Percentiles rank a stretch among this genome's conserved stretches.
Evolutionary conservation across 75 land plant genomes (phyloP).

Genomic region (Sequoiadendron giganteum): DNA sequence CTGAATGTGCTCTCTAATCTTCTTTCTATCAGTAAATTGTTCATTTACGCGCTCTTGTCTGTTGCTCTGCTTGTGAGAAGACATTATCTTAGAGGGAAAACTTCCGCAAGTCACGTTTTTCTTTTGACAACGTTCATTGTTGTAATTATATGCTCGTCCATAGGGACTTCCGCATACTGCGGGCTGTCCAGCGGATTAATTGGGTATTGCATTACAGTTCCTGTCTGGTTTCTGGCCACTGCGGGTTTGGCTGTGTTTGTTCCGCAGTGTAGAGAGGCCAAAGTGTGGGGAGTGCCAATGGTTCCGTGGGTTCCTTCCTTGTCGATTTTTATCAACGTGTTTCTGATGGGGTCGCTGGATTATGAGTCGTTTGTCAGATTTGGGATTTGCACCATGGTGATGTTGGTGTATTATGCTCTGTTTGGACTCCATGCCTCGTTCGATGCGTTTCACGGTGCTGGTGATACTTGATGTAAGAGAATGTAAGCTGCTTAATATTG

Average conservation of each 20-base stretch:
- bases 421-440: constrained; percentile 76
- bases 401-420: constrained; percentile 62
- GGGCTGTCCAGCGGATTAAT: constrained; percentile 30
- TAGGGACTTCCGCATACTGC: constrained; percentile 51
- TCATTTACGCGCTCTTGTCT: constrained; percentile 78
- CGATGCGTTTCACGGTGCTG: constrained; percentile 31
- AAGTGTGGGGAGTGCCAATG: constrained; percentile 73
- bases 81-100: constrained; percentile 47
- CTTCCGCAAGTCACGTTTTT: constrained; percentile 10
- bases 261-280: constrained; percentile 41
- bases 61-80: constrained; percentile 71
- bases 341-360: constrained; percentile 59
- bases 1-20: constrained; percentile 69
- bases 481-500: no score
- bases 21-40: constrained; percentile 70
- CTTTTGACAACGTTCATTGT: constrained; percentile 31
- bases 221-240: constrained; percentile 57
- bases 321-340: constrained; percentile 46
- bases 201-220: constrained; percentile 31
- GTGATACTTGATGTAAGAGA: neutral
- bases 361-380: constrained; percentile 51
- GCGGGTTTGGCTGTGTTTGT: constrained; percentile 38
- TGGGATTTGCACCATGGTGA: constrained; percentile 42
- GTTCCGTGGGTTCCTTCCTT: constrained; percentile 68
- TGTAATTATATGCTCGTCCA: constrained; percentile 35